These are phyloP conservation scores for Metroxylon sagu DNA, from an alignment of 176 grass and related monocot species.

Conservation along the genomic window DNA sequence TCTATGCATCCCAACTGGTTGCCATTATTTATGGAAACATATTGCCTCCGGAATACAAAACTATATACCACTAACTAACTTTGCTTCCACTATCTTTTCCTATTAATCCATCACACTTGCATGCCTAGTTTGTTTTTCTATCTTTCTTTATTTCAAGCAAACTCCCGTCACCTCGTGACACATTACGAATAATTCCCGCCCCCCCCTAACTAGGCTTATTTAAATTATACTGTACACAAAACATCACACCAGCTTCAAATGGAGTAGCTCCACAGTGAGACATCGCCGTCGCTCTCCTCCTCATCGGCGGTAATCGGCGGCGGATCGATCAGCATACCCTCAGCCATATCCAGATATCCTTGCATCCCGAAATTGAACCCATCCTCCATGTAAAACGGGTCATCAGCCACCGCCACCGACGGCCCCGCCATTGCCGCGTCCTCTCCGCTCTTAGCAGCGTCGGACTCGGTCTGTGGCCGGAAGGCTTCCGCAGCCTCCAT, in stretches of 20 bases:
- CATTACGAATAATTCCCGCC: no score
- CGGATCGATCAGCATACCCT: slow-evolving; percentile 9
- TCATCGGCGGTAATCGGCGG: neutral
- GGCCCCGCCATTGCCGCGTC: neutral
- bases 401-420: neutral
- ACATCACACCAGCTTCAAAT: neutral
- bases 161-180: no score
- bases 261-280: slow-evolving; percentile 12
- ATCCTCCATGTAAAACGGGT: slow-evolving; percentile 4
- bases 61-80: no score
- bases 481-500: slow-evolving; percentile 2
- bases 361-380: slow-evolving; percentile 8
- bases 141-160: no score
- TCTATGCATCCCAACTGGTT: no score
- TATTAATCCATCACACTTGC: no score
- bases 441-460: neutral
- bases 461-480: neutral
- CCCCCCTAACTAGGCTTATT: no score
- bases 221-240: neutral
- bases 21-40: no score
- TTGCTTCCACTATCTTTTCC: no score
- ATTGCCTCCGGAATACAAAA: no score
- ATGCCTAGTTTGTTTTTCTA: neutral
- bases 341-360: slow-evolving; percentile 14
- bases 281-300: neutral